Base-by-base conservation (phyloP, 2,329 filamentous ascomycete genomes). In the Colletotrichum noveboracense region DNA sequence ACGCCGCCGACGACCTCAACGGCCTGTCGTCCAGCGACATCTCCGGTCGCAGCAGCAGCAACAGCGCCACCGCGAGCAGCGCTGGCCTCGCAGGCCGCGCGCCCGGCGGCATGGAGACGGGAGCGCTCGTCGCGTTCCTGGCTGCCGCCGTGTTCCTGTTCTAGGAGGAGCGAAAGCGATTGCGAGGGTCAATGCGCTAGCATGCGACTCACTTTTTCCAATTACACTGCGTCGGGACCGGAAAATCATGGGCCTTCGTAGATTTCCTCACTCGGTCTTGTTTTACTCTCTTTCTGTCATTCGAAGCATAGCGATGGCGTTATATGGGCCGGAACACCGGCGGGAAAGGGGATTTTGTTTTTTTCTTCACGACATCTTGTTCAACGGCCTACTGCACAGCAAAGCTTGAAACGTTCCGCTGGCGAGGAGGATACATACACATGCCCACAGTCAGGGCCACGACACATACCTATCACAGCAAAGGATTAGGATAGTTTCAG, bases 1-100 rank as follows among this genome's bases (percentile, higher is more conserved):
- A 88, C 8, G 92, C 93, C 1, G 93, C 94, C 3, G 95, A 97
- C 84, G 84, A 80, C 61, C 83, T 95, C 80, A 96, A 96, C 82
- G 87, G 85, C 10, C 84, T 92, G 71, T 72, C 73, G 32, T 66
- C 56, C 5, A 84, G 80, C 8, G 80, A 82, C 48, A 79, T 85
- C 14, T 81, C 80, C 4, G 87, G 87, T 10, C 83, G 87, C 16
- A 79, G 78, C 38, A 79, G 56, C 18, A 76, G 76, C 64, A 79
- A 80, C 36, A 78, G 71, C 69, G 68, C 77, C 60, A 78, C 69
- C 12, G 69, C 72, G 14, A 78, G 66, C 56, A 71, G 70, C 71
- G 66, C 48, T 61, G 68, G 34, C 74, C 32, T 70, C 7, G 69
- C 28, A 6, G 78, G 48, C 77, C 67, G 52, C 76, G 77, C 26